These are phyloP conservation scores for Blastobotrys buckinghamii DNA, from an alignment of 1,139 yeast species.

Conservation along the genomic window DNA sequence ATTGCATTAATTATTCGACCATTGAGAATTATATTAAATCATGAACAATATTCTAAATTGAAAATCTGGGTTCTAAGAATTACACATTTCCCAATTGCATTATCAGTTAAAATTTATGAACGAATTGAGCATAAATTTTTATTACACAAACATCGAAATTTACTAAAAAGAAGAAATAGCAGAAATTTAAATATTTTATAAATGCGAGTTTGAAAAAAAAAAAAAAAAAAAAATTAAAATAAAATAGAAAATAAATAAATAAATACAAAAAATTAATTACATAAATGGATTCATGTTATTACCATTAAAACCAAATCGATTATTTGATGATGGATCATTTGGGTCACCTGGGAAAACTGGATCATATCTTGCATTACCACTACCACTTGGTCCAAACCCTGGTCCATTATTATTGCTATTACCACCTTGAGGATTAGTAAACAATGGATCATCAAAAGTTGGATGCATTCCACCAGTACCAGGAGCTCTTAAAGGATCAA, in stretches of 20 bases:
- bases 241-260: neutral
- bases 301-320: constrained; percentile 15
- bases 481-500: constrained; percentile 14
- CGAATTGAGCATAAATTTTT: neutral
- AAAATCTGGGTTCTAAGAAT: constrained; percentile 26
- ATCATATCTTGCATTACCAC: constrained; percentile 37
- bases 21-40: constrained; percentile 23
- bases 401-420: constrained; percentile 27
- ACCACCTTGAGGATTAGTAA: constrained; percentile 18
- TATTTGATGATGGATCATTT: constrained; percentile 10
- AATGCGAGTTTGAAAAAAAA: neutral
- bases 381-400: too few species aligned
- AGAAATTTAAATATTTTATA: neutral
- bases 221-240: neutral
- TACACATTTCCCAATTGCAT: constrained; percentile 32
- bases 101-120: constrained; percentile 25
- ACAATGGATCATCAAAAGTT: constrained; percentile 26
- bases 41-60: constrained; percentile 23
- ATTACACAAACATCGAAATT: neutral
- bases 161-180: neutral
- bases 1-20: constrained; percentile 29
- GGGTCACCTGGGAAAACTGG: constrained; percentile 22
- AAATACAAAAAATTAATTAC: neutral
- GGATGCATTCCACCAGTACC: constrained; percentile 35
- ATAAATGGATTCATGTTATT: constrained; percentile 7